Base-by-base conservation (phyloP, 306 rosid species). In the Cucurbita ficifolia region DNA sequence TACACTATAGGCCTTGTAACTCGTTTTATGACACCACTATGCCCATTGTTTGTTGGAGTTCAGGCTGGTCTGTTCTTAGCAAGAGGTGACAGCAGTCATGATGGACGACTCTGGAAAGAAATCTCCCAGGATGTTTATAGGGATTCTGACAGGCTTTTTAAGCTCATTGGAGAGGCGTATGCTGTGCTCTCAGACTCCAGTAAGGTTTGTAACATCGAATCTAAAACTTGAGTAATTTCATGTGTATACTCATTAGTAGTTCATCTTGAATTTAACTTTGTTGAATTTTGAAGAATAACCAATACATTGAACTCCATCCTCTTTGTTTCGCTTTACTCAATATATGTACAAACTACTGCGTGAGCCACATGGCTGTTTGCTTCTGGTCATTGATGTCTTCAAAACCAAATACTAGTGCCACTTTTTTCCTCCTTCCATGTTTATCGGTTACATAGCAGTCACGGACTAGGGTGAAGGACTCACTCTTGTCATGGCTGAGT, bases 161-260 rank as follows among this genome's bases (percentile, higher is more conserved):
- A 91, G 87, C 85, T 89, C 88, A 94, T 91, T 75, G 97, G 95
- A 78, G 99, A 94, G 87, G 97, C 99, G 35, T 91, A 91, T 81
- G 86, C 96, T 58, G 89, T 85, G 56, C 97, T 94, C 78, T 94
- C 97, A 49, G 97, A 90, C 81, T 82, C 92, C 58, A 68, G 76
- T 36, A 90, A 90, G 97, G 99, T 90, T 57, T 79, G 75, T 77
- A 52, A 36, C 39, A 62, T 77, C 52, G 64, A 72, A 78, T 21
- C 45, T 61, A 57, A 43, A 75, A 40, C 21, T 56, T 40, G 40
- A 8, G 36, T 12, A 1, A 18, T 13, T 56, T 12, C 6, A 6
- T 7, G 17, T 38, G 19, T 4, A 17, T 62, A 6, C 33, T 21
- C 49, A 0, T 19, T 18, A 10, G 5, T 45, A 7, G 24, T 19